Conservation (phyloP, 805 yeast genomes). For the Saccharomyces mikatae region DNA sequence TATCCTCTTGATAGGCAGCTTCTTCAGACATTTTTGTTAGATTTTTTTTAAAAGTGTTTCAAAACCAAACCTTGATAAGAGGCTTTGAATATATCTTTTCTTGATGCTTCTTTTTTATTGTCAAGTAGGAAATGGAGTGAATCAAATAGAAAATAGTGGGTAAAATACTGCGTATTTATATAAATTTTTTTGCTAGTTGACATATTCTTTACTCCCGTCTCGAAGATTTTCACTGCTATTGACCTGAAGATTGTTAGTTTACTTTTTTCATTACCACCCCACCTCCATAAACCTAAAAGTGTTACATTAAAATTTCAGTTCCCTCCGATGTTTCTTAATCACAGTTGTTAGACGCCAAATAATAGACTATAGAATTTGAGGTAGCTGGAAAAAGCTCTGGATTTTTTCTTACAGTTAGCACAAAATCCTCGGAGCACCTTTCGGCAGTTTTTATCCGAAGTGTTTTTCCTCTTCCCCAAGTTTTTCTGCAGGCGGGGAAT, state of each 20-base stretch:
- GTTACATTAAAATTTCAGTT: background rate
- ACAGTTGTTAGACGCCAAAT: background rate
- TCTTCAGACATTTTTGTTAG: slow-evolving; percentile 1
- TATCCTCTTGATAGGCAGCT: background rate
- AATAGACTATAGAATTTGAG: background rate
- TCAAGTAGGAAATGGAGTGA: background rate
- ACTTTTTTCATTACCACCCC: background rate
- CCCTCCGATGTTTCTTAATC: background rate
- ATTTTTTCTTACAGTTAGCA: background rate
- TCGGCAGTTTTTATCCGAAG: background rate
- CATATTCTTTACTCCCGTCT: background rate
- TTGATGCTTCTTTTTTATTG: background rate
- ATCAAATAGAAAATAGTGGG: background rate
- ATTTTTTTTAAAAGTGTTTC: background rate
- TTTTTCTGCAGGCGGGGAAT: background rate
- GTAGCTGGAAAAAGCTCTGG: background rate
- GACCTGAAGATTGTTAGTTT: background rate
- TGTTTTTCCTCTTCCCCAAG: background rate
- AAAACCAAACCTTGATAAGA: background rate
- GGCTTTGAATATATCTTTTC: background rate
- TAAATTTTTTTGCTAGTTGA: background rate
- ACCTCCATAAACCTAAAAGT: background rate
- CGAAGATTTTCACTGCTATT: background rate
- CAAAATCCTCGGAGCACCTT: background rate
- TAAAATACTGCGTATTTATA: background rate